Evolutionary conservation across 1,284 basidiomycete genomes (phyloP).

Genomic region (Neolentinus lepideus): DNA sequence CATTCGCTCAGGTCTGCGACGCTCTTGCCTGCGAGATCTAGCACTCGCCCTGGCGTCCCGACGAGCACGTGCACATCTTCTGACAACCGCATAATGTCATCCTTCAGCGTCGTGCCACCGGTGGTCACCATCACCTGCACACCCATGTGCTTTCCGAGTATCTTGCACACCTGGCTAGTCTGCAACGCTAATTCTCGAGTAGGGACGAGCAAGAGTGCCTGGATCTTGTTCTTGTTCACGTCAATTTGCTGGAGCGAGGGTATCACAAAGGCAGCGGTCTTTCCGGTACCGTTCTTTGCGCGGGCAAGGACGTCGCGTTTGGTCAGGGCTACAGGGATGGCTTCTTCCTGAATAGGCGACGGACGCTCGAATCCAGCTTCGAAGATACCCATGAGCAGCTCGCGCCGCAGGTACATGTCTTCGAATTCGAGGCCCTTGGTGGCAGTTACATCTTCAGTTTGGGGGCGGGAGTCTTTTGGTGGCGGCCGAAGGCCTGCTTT

Average conservation of each 20-base stretch:
- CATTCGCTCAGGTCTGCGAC: conserved; percentile 95
- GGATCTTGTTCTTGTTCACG: conserved; percentile 82
- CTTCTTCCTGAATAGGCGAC: conserved; percentile 98
- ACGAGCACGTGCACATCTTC: conserved; percentile 95
- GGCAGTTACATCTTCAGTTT: conserved; percentile 91
- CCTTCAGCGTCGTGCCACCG: conserved; percentile 95
- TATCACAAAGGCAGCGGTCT: conserved; percentile 98
- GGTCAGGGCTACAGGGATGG: conserved; percentile 82
- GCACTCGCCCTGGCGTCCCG: conserved; percentile 93
- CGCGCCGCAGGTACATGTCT: conserved; percentile 56
- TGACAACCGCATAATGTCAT: conserved; percentile 91
- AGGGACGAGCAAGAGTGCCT: conserved; percentile 90
- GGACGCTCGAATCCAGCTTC: conserved; percentile 97
- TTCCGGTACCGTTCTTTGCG: conserved; percentile 88
- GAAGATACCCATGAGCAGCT: conserved; percentile 82
- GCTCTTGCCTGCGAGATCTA: conserved; percentile 91
- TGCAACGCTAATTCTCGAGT: conserved; percentile 94
- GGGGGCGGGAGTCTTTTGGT: conserved; percentile 86
- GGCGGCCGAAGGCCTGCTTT: conserved; percentile 76
- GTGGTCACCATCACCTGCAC: conserved; percentile 99
- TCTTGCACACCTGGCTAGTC: conserved; percentile 97
- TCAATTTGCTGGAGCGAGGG: conserved; percentile 94
- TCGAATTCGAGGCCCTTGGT: conserved; percentile 93
- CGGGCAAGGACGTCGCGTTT: conserved; percentile 90
- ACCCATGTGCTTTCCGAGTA: conserved; percentile 91